Conservation (phyloP, 148 eudicot genomes). For the Vaccinium myrtillus region DNA sequence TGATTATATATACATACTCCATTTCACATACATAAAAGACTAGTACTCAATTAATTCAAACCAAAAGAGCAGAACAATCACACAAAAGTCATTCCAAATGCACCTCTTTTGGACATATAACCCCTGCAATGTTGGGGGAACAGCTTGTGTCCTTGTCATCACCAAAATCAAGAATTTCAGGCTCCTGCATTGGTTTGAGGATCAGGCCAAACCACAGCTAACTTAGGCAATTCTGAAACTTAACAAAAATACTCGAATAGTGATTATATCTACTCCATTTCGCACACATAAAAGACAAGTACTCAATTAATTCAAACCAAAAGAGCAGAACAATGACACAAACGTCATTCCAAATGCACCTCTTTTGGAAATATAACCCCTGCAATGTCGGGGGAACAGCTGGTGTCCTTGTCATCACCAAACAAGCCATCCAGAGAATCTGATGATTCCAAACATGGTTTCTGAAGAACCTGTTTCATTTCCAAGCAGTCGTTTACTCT, state of each 20-base stretch:
- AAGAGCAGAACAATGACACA: not conserved
- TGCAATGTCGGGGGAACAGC: constrained; percentile 24
- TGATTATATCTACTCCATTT: not conserved
- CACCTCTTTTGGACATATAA: constrained; percentile 60
- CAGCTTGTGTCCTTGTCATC: constrained; percentile 50
- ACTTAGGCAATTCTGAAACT: not conserved
- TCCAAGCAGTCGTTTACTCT: constrained; percentile 1
- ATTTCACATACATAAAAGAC: not conserved
- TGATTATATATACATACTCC: not conserved
- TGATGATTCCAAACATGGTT: constrained; percentile 48
- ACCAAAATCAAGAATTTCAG: constrained; percentile 23
- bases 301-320: not conserved
- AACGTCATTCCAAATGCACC: constrained; percentile 35
- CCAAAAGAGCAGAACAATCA: not conserved
- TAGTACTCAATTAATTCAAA: not conserved
- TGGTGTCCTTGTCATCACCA: constrained; percentile 50
- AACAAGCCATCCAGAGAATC: constrained; percentile 76
- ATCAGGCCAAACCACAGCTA: not conserved
- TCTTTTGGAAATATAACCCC: constrained; percentile 43
- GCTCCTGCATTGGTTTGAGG: constrained; percentile 49
- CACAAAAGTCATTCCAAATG: not conserved
- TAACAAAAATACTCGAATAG: not conserved
- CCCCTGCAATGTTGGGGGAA: constrained; percentile 20
- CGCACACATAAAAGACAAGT: not conserved
- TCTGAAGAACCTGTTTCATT: constrained; percentile 45